phyloP scores from a whole-genome alignment of 2,329 filamentous ascomycete genomes.

The Sarocladium oryzae region DNA sequence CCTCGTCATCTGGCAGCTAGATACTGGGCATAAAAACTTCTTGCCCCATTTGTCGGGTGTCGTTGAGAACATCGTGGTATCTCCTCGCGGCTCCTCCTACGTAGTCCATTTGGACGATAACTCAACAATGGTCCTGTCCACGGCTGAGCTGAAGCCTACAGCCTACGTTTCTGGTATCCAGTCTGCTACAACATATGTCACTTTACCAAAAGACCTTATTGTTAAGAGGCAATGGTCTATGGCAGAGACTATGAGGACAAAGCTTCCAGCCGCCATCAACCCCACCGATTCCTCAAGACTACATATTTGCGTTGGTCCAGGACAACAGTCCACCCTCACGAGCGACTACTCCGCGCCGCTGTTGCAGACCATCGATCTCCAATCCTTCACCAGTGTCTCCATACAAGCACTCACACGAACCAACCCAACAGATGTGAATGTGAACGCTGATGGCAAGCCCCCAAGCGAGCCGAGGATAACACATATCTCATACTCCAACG shows the following conservation, averaged over 20 bases:
- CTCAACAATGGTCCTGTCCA: slow-evolving; percentile 83
- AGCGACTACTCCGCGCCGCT: slow-evolving; percentile 45
- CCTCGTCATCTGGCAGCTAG: slow-evolving; percentile 87
- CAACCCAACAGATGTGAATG: slow-evolving; percentile 74
- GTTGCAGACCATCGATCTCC: slow-evolving; percentile 84
- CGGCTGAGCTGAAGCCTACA: slow-evolving; percentile 78
- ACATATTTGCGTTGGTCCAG: slow-evolving; percentile 60
- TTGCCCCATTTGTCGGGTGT: slow-evolving; percentile 85
- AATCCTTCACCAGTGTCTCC: slow-evolving; percentile 67
- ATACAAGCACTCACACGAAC: slow-evolving; percentile 86
- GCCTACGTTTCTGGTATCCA: slow-evolving; percentile 82
- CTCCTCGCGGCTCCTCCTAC: slow-evolving; percentile 72
- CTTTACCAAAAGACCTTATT: slow-evolving; percentile 44
- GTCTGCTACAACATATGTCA: slow-evolving; percentile 44
- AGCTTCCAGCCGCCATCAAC: slow-evolving; percentile 55
- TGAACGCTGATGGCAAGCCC: slow-evolving; percentile 62
- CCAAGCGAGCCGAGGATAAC: slow-evolving; percentile 74
- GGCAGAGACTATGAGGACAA: slow-evolving; percentile 36
- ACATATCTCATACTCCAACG: slow-evolving; percentile 66
- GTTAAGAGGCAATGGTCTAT: slow-evolving; percentile 45
- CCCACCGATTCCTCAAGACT: slow-evolving; percentile 57
- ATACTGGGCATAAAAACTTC: slow-evolving; percentile 74
- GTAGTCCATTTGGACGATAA: slow-evolving; percentile 85
- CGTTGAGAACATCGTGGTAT: slow-evolving; percentile 80
- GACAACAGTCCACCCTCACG: slow-evolving; percentile 50